These are phyloP conservation scores for Saccharomycopsis fodiens DNA, from an alignment of 805 yeast genomes.

Conservation along the genomic window DNA sequence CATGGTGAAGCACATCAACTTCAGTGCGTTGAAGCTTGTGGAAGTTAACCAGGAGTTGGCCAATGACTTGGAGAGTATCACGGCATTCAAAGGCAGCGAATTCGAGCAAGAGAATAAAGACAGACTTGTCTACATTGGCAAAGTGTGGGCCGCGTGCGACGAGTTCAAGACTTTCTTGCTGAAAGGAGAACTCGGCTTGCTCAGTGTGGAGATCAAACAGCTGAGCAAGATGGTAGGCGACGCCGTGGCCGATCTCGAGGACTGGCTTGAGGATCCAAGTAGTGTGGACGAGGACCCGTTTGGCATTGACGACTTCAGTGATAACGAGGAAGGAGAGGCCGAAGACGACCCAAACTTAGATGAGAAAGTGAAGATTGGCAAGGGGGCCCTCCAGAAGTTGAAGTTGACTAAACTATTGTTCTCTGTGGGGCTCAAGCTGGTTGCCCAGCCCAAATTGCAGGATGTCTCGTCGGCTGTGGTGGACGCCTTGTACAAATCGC, in stretches of 20 bases:
- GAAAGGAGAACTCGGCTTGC: conserved; percentile 46
- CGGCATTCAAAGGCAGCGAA: conserved; percentile 19
- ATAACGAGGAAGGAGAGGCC: conserved; percentile 25
- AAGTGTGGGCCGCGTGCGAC: conserved; percentile 66
- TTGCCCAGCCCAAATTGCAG: conserved; percentile 23
- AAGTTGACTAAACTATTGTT: conserved; percentile 51
- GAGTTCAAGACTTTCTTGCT: conserved; percentile 33
- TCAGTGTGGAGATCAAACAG: conserved; percentile 39
- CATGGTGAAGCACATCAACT: conserved; percentile 2
- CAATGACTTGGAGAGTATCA: conserved; percentile 2
- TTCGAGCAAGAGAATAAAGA: conserved; percentile 24
- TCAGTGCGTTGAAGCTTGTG: conserved; percentile 3
- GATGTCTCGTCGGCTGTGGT: background rate
- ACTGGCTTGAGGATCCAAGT: conserved; percentile 60
- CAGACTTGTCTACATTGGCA: conserved; percentile 55
- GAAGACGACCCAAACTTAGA: conserved; percentile 27
- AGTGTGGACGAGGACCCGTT: conserved; percentile 45
- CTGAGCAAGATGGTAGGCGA: conserved; percentile 46
- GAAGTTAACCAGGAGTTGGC: conserved; percentile 1
- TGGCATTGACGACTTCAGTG: conserved; percentile 33
- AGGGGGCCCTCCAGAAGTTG: conserved; percentile 44
- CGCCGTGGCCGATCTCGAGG: conserved; percentile 58
- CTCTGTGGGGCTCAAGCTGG: conserved; percentile 50
- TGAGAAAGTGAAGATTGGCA: conserved; percentile 34
- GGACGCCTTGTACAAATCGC: conserved; percentile 1